These are phyloP conservation scores for Clavispora fructus DNA, from an alignment of 805 yeast species.

Conservation along the genomic window DNA sequence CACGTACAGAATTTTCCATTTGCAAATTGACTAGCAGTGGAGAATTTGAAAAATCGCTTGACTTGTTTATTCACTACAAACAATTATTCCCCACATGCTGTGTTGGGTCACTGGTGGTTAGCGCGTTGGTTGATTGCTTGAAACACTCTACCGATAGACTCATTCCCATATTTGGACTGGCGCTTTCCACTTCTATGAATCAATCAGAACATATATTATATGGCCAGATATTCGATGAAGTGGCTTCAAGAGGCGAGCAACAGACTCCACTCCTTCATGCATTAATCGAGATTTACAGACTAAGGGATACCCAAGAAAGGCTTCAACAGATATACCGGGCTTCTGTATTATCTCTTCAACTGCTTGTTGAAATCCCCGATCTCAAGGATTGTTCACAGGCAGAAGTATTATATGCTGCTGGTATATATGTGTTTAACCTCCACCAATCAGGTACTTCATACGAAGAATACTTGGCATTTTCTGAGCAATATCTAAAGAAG, in stretches of 20 bases:
- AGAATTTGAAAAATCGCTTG: neutral
- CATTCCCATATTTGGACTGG: neutral
- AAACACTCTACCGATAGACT: neutral
- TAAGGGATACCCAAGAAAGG: neutral
- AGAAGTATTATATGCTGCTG: neutral
- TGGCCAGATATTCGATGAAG: neutral
- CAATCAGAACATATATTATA: neutral
- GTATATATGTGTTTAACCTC: neutral
- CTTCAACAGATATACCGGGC: neutral
- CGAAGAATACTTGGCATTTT: neutral
- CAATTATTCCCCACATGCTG: neutral
- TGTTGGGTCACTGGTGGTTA: neutral
- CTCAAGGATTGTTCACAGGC: neutral
- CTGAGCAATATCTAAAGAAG: neutral
- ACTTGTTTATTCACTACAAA: neutral
- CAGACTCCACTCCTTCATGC: neutral
- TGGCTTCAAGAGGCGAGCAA: neutral
- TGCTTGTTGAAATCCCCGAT: neutral
- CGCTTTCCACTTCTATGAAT: neutral
- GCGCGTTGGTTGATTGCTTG: neutral
- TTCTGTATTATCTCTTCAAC: neutral
- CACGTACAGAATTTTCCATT: neutral
- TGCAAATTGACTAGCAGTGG: neutral
- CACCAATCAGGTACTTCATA: neutral
- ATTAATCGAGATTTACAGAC: neutral